phyloP scores from a whole-genome alignment of 805 yeast species.

The Yamadazyma phyllophila region DNA sequence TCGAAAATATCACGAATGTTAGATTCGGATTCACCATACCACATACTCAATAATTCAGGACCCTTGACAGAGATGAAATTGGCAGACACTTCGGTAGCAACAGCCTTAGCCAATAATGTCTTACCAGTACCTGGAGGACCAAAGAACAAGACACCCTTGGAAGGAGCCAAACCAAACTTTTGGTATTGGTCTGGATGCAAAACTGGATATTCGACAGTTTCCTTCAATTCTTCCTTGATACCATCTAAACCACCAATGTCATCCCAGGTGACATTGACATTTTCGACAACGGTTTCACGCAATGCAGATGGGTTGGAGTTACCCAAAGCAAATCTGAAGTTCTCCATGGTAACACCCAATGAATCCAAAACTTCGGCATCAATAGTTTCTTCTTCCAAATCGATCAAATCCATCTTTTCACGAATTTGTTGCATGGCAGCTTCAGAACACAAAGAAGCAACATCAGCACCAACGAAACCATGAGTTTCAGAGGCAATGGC shows the following conservation, averaged over 20 bases:
- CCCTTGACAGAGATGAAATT: constrained; percentile 97
- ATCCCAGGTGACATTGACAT: constrained; percentile 98
- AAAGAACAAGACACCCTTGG: constrained; percentile 96
- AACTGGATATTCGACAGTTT: constrained; percentile 98
- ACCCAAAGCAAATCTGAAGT: constrained; percentile 96
- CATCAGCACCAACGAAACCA: constrained; percentile 99
- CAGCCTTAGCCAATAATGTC: constrained; percentile 96
- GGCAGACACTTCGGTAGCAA: constrained; percentile 98
- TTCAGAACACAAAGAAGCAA: constrained; percentile 98
- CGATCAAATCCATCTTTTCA: constrained; percentile 98
- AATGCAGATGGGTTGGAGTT: constrained; percentile 98
- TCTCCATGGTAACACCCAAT: constrained; percentile 97
- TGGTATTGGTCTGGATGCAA: constrained; percentile 98
- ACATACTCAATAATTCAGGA: constrained; percentile 95
- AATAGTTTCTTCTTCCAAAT: constrained; percentile 91
- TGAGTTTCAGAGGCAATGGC: constrained; percentile 96
- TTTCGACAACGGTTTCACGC: constrained; percentile 98
- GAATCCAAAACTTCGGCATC: constrained; percentile 97
- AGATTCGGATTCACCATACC: constrained; percentile 98
- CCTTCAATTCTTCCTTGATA: constrained; percentile 95
- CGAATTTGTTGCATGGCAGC: constrained; percentile 99
- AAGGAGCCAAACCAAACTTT: constrained; percentile 96
- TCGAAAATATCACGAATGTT: constrained; percentile 97
- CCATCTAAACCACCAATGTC: constrained; percentile 98
- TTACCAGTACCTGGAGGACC: constrained; percentile 99